Base-by-base conservation (phyloP, 495 filamentous ascomycete species). In the Trichoderma gamsii region DNA sequence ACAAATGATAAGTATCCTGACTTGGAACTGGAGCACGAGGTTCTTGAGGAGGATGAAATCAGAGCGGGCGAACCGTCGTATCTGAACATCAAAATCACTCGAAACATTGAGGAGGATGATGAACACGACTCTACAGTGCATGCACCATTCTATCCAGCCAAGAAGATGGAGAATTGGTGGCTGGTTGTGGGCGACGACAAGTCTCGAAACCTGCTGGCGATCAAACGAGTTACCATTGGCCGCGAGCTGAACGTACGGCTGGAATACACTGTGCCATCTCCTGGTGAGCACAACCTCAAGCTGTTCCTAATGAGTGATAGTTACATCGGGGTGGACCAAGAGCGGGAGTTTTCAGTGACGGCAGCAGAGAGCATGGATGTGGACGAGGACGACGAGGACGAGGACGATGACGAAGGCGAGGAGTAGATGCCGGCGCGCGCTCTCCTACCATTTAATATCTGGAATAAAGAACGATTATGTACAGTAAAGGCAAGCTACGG, bases 111-210 rank as follows among this genome's bases (percentile, higher is more conserved):
- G 18, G 76, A 80, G 41, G 83, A 86, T 46, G 85, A 87, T 35
- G 91, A 95, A 71, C 84, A 89, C 2, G 90, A 97, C 73, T 87
- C 90, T 0, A 89, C 89, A 49, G 95, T 97, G 4, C 92, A 98
- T 76, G 94, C 95, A 68, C 95, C 95, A 12, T 99, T 97, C 85
- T 99, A 93, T 75, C 93, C 95, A 12, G 83, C 73, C 64, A 86
- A 87, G 75, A 99, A 99, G 85, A 92, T 92, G 85, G 96, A 99
- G 85, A 97, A 92, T 74, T 88, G 86, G 86, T 99, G 94, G 93
- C 92, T 97, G 83, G 82, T 99, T 63, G 91, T 99, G 13, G 91
- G 96, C 49, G 95, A 94, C 29, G 92, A 96, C 79, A 90, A 85
- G 72, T 91, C 89, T 65, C 93, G 92, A 83, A 91, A 82, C 64